Evolutionary conservation across 2,329 filamentous ascomycete genomes (phyloP).

Genomic region (Pestalotiopsis sp.): DNA sequence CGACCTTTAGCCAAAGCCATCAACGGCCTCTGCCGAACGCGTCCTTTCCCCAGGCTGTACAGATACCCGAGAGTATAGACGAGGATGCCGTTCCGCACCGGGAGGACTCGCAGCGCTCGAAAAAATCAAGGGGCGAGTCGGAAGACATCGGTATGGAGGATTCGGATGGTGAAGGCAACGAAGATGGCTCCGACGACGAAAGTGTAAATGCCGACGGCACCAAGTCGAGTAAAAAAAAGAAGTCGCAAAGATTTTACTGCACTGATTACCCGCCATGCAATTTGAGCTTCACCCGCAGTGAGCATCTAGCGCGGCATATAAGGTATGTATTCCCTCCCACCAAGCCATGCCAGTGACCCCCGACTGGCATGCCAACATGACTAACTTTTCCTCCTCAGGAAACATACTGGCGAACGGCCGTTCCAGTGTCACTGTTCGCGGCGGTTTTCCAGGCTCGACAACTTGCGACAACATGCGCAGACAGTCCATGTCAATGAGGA

Average conservation of each 20-base stretch:
- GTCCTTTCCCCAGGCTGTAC: slow-evolving; percentile 53
- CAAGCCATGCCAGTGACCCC: background rate
- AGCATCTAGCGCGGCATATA: slow-evolving; percentile 93
- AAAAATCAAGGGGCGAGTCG: slow-evolving; percentile 59
- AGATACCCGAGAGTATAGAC: slow-evolving; percentile 49
- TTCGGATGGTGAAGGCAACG: slow-evolving; percentile 65
- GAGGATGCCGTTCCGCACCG: slow-evolving; percentile 46
- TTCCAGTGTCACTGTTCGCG: slow-evolving; percentile 91
- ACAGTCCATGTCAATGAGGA: slow-evolving; percentile 98
- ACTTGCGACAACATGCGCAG: slow-evolving; percentile 93
- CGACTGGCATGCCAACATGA: slow-evolving; percentile 11
- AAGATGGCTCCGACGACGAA: slow-evolving; percentile 66
- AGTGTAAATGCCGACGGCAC: slow-evolving; percentile 64
- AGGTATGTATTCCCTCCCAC: slow-evolving; percentile 55
- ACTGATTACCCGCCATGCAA: slow-evolving; percentile 93
- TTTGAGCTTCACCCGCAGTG: slow-evolving; percentile 92
- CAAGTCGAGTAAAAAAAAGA: slow-evolving; percentile 90
- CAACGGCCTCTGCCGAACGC: slow-evolving; percentile 59
- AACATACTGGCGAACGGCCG: slow-evolving; percentile 95
- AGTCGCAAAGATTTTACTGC: slow-evolving; percentile 94
- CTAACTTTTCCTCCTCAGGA: slow-evolving; percentile 54
- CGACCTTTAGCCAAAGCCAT: slow-evolving; percentile 43
- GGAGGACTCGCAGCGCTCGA: slow-evolving; percentile 63
- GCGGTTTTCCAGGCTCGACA: slow-evolving; percentile 89
- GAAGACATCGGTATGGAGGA: slow-evolving; percentile 79